Evolutionary conservation across 371 early-diverging fungal genomes (phyloP).

Genomic region (Rhizopus microsporus): DNA sequence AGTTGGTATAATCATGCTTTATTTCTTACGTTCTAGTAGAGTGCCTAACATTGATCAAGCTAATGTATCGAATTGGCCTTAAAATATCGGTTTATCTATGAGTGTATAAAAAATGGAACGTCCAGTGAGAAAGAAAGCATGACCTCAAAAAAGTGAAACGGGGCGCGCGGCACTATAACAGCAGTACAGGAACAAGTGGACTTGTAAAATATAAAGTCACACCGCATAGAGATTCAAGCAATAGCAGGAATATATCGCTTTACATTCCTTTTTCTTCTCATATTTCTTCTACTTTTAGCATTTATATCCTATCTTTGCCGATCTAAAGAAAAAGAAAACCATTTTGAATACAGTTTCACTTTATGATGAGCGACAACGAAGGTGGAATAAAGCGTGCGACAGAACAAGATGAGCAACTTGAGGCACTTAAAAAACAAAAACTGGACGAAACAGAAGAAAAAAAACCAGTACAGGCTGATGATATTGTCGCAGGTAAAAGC

Average conservation of each 20-base stretch:
- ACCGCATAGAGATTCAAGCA: neutral
- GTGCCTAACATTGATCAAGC: no score
- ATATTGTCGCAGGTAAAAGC: neutral
- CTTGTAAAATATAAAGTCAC: slow-evolving; percentile 6
- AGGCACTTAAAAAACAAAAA: slow-evolving; percentile 14
- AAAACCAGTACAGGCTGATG: slow-evolving; percentile 9
- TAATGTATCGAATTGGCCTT: no score
- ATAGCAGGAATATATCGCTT: slow-evolving; percentile 1
- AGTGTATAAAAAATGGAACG: no score
- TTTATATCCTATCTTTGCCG: neutral
- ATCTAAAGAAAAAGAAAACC: no score
- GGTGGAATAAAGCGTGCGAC: slow-evolving; percentile 7
- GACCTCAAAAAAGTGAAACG: no score
- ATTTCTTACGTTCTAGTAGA: no score
- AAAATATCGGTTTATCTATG: no score
- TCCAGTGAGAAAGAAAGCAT: no score
- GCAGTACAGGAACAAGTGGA: no score
- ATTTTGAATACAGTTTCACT: no score
- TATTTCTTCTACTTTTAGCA: slow-evolving; percentile 2
- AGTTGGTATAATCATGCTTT: no score
- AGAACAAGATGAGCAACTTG: neutral
- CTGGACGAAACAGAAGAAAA: slow-evolving; percentile 3
- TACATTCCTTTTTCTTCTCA: slow-evolving; percentile 1
- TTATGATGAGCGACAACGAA: slow-evolving; percentile 20
- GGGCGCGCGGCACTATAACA: no score